phyloP scores from a whole-genome alignment of 352 stramenopile species.

The Phytophthora macrochlamydospora region DNA sequence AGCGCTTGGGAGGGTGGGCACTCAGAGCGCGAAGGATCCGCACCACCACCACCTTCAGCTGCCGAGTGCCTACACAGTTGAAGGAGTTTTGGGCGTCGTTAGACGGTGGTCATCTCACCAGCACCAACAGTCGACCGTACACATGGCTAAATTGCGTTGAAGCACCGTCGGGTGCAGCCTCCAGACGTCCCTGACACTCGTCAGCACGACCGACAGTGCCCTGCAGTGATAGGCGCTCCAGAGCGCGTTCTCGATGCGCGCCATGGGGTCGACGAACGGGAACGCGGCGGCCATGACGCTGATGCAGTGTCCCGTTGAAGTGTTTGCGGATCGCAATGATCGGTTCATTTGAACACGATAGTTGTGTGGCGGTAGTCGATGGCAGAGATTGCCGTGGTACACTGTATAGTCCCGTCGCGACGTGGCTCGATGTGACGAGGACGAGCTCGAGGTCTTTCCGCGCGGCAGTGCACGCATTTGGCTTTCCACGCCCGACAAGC shows the following conservation, averaged over 20 bases:
- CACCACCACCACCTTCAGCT: slow-evolving; percentile 22
- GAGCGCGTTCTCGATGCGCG: slow-evolving; percentile 35
- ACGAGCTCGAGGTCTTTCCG: background rate
- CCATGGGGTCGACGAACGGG: slow-evolving; percentile 37
- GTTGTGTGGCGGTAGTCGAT: background rate
- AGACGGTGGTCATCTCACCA: background rate
- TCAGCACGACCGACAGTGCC: slow-evolving; percentile 2
- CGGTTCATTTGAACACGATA: background rate
- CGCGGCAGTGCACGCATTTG: background rate
- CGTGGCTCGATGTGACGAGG: slow-evolving; percentile 15
- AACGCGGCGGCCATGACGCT: slow-evolving; percentile 35
- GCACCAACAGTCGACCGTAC: slow-evolving; percentile 6
- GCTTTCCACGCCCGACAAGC: too few species aligned
- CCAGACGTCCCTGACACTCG: slow-evolving; percentile 28
- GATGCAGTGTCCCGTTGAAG: background rate
- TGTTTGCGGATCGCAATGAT: background rate
- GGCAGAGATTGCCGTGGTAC: slow-evolving; percentile 21
- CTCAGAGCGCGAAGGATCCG: slow-evolving; percentile 11
- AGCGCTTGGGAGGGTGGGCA: background rate
- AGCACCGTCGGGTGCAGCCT: slow-evolving; percentile 27
- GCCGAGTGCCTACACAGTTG: slow-evolving; percentile 3
- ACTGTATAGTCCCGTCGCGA: slow-evolving; percentile 5
- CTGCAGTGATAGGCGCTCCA: slow-evolving; percentile 28
- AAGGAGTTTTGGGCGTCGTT: background rate
- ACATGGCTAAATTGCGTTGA: slow-evolving; percentile 8